These are phyloP conservation scores for Aspergillus campestris DNA, from an alignment of 495 filamentous ascomycete species.

Conservation along the genomic window DNA sequence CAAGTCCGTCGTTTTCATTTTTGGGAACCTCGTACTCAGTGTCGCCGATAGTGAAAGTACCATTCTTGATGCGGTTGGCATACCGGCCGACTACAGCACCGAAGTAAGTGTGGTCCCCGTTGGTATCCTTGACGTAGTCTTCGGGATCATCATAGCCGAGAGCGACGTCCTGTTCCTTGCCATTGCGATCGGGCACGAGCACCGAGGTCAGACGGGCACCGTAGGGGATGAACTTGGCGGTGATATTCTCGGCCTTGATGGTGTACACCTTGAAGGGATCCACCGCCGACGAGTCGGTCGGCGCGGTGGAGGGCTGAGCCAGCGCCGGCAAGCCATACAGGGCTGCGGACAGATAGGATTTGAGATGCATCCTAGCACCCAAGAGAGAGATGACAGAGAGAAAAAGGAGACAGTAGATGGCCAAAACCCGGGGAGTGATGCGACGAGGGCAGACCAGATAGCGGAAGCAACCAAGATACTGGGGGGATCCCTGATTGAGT, in stretches of 20 bases:
- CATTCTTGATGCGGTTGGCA: conserved; percentile 83
- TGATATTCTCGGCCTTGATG: conserved; percentile 63
- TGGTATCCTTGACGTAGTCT: conserved; percentile 56
- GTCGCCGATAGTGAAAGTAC: conserved; percentile 65
- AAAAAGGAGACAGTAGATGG: conserved; percentile 25
- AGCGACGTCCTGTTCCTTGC: conserved; percentile 57
- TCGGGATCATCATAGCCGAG: conserved; percentile 72
- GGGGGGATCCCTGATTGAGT: conserved; percentile 6
- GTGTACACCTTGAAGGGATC: conserved; percentile 55
- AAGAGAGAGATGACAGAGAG: conserved; percentile 21
- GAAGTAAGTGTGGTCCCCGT: conserved; percentile 64
- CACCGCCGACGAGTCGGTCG: conserved; percentile 5
- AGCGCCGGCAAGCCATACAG: conserved; percentile 29
- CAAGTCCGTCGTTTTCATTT: conserved; percentile 62
- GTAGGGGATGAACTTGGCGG: conserved; percentile 67
- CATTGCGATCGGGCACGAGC: conserved; percentile 62
- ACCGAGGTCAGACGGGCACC: conserved; percentile 71
- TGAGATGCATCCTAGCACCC: conserved; percentile 35
- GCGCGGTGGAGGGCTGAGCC: conserved; percentile 12
- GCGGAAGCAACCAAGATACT: conserved; percentile 20
- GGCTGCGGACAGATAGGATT: conserved; percentile 25
- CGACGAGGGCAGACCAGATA: conserved; percentile 26
- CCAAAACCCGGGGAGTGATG: conserved; percentile 20
- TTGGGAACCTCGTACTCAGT: conserved; percentile 52
- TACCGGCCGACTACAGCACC: conserved; percentile 74